Base-by-base conservation (phyloP, 352 stramenopile species). In the Saprolegnia parasitica region DNA sequence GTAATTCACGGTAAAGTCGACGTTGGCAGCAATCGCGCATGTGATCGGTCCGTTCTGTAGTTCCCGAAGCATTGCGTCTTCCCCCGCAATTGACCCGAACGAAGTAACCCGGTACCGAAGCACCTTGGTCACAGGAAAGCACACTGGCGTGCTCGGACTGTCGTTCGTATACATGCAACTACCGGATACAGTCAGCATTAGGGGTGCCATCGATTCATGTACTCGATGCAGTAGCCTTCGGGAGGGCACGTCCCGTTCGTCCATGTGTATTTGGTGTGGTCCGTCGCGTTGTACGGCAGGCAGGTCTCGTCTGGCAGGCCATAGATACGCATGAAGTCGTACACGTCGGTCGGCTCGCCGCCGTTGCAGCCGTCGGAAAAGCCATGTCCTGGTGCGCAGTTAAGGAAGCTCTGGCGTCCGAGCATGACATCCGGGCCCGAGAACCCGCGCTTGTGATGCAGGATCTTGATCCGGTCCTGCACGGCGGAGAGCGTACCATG, bases 21-120 rank as follows among this genome's bases (percentile, higher is more conserved):
- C 24, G 73, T 83, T 90, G 65, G 92, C 97, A 65, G 97, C 93
- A 56, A 98, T 95, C 58, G 84, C 91, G 55, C 94, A 98, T 8
- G 93, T 94, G 65, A 98, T 96, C 8, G 95, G 95, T 0, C 96
- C 96, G 16, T 76, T 77, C 18, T 73, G 73, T 23, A 87, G 80
- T 72, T 91, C 86, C 64, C 88, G 90, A 76, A 93, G 91, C 81
- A 93, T 93, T 5, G 82, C 81, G 1, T 82, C 66, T 61, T 93
- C 86, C 20, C 86, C 86, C 1, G 74, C 42, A 62, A 93, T 35
- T 72, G 83, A 82, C 1, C 86, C 80, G 56, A 88, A 83, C 23
- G 61, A 73, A 67, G 90, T 91, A 55, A 83, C 86, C 13, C 86
- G 86, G 64, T 93, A 93, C 15, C 86, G 86, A 47, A 93, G 81